These are phyloP conservation scores for Ogataea glucozyma DNA, from an alignment of 805 yeast genomes.

Conservation along the genomic window DNA sequence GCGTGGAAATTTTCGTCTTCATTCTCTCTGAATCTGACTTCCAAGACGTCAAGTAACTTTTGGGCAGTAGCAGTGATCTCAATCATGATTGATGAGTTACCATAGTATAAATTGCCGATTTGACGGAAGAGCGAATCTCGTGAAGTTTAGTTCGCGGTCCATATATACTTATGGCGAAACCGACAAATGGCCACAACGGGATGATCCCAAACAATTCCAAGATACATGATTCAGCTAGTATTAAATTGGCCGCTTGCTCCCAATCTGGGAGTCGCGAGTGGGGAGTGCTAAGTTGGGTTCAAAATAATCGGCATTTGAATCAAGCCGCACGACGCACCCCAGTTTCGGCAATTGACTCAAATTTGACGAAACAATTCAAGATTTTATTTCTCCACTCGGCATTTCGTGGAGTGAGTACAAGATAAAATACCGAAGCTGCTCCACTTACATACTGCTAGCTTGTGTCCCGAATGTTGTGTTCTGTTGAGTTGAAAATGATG, in stretches of 20 bases:
- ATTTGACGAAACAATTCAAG: background rate
- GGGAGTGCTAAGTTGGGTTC: background rate
- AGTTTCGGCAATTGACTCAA: background rate
- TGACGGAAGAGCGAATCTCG: too few relatives aligned
- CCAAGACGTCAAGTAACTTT: constrained; percentile 1
- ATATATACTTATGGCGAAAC: background rate
- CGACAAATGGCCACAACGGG: background rate
- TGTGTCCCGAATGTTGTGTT: too few relatives aligned
- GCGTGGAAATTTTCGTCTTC: constrained; percentile 4
- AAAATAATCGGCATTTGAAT: background rate
- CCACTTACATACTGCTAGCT: too few relatives aligned
- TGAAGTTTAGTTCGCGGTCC: too few relatives aligned
- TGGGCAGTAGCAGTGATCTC: constrained; percentile 5
- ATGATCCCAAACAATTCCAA: too few relatives aligned
- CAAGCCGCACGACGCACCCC: background rate
- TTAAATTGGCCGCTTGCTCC: too few relatives aligned
- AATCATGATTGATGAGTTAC: background rate
- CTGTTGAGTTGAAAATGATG: too few relatives aligned
- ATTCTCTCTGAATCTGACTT: constrained; percentile 10
- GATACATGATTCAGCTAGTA: too few relatives aligned
- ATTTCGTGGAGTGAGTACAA: too few relatives aligned
- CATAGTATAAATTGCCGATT: too few relatives aligned
- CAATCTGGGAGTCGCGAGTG: background rate
- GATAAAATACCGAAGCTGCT: too few relatives aligned
- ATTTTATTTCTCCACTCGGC: background rate